Base-by-base conservation (phyloP, 208 protist species). In the Crithidia bombi region DNA sequence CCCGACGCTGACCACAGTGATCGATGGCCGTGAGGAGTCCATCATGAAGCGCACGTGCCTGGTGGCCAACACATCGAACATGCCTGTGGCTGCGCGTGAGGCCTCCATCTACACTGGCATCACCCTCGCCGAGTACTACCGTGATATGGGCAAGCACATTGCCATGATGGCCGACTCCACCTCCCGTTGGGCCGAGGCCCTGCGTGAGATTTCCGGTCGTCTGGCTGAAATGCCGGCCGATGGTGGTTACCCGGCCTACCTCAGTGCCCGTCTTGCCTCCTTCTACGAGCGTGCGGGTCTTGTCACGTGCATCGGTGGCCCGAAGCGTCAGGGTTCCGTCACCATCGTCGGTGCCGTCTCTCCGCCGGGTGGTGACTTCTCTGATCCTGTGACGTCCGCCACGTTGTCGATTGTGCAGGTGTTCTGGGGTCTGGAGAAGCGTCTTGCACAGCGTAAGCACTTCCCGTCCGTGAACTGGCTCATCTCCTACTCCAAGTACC, bases 1-100 rank as follows among this genome's bases (percentile, higher is more conserved):
- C 96, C 99, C 99, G 36, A 92, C 96, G 67, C 80, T 99, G 49
- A 98, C 88, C 44, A 96, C 93, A 19, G 78, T 98, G 72, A 88
- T 99, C 38, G 85, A 98, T 73, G 98, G 97, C 44, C 86, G 94
- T 44, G 91, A 99, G 72, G 95, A 99, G 66, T 96, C 97, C 33
- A 99, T 99, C 85, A 99, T 99, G 99, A 97, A 99, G 84, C 96
- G 99, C 63, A 99, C 99, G 46, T 98, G 92, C 54, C 88, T 99
- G 17, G 98, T 99, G n/a, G 99, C 99, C 35, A 99, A 99, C 85
- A 99, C 99, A 14, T 99, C 99, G 36, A 99, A 99, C 91, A 99
- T 99, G 99, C 99, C 99, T 25, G 99, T 99, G 50, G 99, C 99
- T 67, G 99, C 99, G 26, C 98, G 99, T 95, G 99, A 99, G 91